These are phyloP conservation scores for Diddensiella transvaalensis DNA, from an alignment of 805 yeast species.

Conservation along the genomic window DNA sequence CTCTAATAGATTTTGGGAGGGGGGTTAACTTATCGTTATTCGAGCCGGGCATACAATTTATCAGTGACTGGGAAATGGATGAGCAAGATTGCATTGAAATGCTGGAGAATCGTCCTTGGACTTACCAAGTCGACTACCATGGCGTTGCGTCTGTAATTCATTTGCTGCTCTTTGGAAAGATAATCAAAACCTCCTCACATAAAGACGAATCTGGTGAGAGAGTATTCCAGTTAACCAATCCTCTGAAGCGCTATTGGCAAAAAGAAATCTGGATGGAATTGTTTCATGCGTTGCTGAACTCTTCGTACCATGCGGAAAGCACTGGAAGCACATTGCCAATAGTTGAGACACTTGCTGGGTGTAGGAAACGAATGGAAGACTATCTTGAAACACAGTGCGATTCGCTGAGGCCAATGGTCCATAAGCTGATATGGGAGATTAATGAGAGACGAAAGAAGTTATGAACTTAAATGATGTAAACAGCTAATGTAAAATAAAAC, in stretches of 20 bases:
- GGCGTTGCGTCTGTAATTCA: slow-evolving; percentile 78
- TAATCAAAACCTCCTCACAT: slow-evolving; percentile 44
- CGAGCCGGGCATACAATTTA: slow-evolving; percentile 48
- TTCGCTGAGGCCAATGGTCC: slow-evolving; percentile 23
- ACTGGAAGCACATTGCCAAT: slow-evolving; percentile 39
- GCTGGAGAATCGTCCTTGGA: slow-evolving; percentile 60
- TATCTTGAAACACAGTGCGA: slow-evolving; percentile 38
- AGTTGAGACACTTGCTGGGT: slow-evolving; percentile 34
- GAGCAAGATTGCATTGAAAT: slow-evolving; percentile 72
- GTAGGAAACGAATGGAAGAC: slow-evolving; percentile 39
- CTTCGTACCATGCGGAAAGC: slow-evolving; percentile 34
- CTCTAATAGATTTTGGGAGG: slow-evolving; percentile 77
- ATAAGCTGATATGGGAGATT: slow-evolving; percentile 17
- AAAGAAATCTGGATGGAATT: slow-evolving; percentile 63
- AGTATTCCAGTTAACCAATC: slow-evolving; percentile 38
- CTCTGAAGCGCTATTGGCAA: slow-evolving; percentile 75
- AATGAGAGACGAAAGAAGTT: slow-evolving; percentile 2
- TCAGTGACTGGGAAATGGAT: slow-evolving; percentile 57
- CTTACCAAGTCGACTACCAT: slow-evolving; percentile 75
- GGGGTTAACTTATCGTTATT: slow-evolving; percentile 67
- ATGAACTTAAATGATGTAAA: too few species aligned
- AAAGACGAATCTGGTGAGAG: slow-evolving; percentile 19
- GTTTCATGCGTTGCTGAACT: slow-evolving; percentile 62
- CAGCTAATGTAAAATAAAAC: too few species aligned
- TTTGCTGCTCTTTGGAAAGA: slow-evolving; percentile 65